Evolutionary conservation across 2,329 filamentous ascomycete genomes (phyloP).

Genomic region (Parastagonospora nodorum): DNA sequence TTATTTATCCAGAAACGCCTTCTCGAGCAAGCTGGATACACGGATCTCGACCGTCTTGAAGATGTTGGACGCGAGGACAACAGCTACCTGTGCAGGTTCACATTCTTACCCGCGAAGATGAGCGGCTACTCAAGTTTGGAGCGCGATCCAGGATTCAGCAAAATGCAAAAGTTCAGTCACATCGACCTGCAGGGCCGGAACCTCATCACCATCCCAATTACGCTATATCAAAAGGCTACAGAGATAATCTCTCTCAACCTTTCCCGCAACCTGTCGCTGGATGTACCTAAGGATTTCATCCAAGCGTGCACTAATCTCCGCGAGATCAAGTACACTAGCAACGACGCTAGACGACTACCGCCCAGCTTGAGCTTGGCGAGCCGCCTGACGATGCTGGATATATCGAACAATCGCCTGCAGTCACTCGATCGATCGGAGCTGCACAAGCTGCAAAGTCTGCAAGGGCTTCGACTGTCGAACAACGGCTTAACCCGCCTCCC

Average conservation of each 20-base stretch:
- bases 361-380: constrained; percentile 80
- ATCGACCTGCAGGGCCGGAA: constrained; percentile 90
- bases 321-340: constrained; percentile 95
- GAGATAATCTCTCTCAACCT: constrained; percentile 96
- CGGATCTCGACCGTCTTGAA: constrained; percentile 82
- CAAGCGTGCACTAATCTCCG: constrained; percentile 88
- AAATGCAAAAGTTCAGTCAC: constrained; percentile 89
- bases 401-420: constrained; percentile 92
- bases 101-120: constrained; percentile 88
- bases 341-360: constrained; percentile 86
- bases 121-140: constrained; percentile 76
- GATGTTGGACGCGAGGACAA: constrained; percentile 97
- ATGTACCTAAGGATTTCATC: constrained; percentile 95
- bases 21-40: constrained; percentile 89
- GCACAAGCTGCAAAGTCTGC: constrained; percentile 72
- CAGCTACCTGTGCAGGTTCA: constrained; percentile 94
- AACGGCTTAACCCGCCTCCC: constrained; percentile 84
- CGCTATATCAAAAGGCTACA: constrained; percentile 84
- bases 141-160: constrained; percentile 77
- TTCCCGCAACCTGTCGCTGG: constrained; percentile 87
- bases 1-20: constrained; percentile 90
- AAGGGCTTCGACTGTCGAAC: constrained; percentile 92
- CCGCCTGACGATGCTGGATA: constrained; percentile 84
- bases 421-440: constrained; percentile 85
- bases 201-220: constrained; percentile 91